Base-by-base conservation (phyloP, 2,329 filamentous ascomycete genomes). In the Cladosporium oxysporum region DNA sequence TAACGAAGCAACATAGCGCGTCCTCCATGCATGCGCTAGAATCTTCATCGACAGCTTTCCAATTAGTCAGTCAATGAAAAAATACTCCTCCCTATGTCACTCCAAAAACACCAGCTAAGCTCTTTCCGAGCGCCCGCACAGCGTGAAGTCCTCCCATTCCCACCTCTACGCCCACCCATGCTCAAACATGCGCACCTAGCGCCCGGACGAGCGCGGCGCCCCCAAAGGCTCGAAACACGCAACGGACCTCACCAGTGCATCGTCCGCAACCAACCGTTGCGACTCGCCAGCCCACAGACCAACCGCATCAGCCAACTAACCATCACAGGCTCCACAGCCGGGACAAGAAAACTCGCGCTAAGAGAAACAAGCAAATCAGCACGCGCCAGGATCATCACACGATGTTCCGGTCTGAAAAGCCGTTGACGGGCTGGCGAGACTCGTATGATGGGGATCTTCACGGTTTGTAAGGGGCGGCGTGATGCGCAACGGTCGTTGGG, bases 11-110 rank as follows among this genome's bases (percentile, higher is more conserved):
- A 37, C 8, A 57, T 37, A 33, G 28, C 61, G 61, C 50, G 61
- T 33, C 16, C 50, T 47, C 26, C 61, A 57, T 63, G 50, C 61
- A 12, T 26, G 35, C 50, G 61, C 35, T 50, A 47, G 21, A 21
- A 44, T 16, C 61, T 63, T 47, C 61, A 63, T 63, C 61, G 61
- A 63, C 50, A 47, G 21, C 23, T 26, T 1, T 2, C 12, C 8
- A 21, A 47, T 21, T 1, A 21, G 21, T 47, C 4, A 47, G 37
- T 21, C 2, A 29, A 26, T 23, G 28, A 6, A 47, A 44, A 12
- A 18, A 37, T 28, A 58, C n/a, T 26, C 4, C n/a, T 47, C n/a
- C 26, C 7, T 1, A 21, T 23, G 18, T 11, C 12, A n/a, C 21
- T 21, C 23, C 23, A 26, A 26, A 26, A 26, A 3, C 23, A 26